phyloP scores from a whole-genome alignment of 129 eudicot genomes.

The Solidago caesia region DNA sequence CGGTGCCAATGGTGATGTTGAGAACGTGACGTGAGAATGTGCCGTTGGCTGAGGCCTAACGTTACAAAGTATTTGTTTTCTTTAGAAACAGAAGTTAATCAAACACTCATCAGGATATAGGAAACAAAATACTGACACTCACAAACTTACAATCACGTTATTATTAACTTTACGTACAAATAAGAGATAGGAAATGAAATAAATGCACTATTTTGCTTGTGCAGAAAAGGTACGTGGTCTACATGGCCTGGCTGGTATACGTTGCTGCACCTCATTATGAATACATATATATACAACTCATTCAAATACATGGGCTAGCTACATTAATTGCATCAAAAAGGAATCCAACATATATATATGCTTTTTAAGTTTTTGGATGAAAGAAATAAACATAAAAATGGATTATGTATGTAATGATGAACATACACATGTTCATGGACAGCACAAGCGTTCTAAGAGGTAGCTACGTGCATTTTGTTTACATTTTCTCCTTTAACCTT shows the following conservation, averaged over 20 bases:
- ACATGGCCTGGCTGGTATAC: neutral
- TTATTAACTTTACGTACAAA: neutral
- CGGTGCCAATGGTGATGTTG: no score
- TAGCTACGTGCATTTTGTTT: constrained; percentile 9
- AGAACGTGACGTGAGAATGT: no score
- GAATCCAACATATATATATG: constrained; percentile 21
- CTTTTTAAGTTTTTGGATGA: constrained; percentile 24
- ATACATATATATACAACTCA: neutral
- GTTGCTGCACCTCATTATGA: constrained; percentile 16
- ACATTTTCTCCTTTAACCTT: constrained; percentile 10
- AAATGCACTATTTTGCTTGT: neutral
- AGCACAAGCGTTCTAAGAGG: constrained; percentile 75
- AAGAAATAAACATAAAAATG: constrained; percentile 39
- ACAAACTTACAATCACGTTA: neutral
- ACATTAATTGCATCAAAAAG: constrained; percentile 27
- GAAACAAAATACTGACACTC: neutral
- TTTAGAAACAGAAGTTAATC: neutral
- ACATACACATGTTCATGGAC: constrained; percentile 34
- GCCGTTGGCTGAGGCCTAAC: no score
- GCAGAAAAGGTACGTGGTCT: neutral
- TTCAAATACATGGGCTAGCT: constrained; percentile 9
- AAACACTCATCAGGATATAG: neutral
- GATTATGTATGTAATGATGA: constrained; percentile 42
- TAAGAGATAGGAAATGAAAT: neutral
- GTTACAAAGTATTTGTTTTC: no score